Percentiles rank a stretch among this genome's conserved stretches.
Evolutionary conservation across 257 asterid species (phyloP).

Genomic region (Solanum sejunctum): DNA sequence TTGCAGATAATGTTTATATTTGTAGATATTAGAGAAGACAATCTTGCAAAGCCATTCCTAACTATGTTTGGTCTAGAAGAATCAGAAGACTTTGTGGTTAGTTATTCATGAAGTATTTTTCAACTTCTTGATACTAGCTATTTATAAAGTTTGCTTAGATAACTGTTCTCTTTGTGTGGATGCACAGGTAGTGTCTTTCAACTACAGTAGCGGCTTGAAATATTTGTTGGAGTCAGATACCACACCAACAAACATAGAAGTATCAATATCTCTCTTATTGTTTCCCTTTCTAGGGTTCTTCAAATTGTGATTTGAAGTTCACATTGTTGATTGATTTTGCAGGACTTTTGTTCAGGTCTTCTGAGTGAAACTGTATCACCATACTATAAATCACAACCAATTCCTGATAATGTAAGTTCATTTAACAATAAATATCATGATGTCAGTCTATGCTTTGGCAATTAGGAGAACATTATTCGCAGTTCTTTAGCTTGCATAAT

Average conservation of each 20-base stretch:
- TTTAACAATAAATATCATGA: background rate
- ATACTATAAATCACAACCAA: constrained; percentile 72
- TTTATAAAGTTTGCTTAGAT: background rate
- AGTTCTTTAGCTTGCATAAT: background rate
- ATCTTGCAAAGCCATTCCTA: constrained; percentile 87
- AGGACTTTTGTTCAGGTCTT: constrained; percentile 69
- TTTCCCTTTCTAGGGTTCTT: constrained; percentile 1
- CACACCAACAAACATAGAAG: constrained; percentile 52
- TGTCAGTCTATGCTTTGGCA: background rate
- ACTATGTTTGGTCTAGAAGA: constrained; percentile 87
- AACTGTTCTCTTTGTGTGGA: background rate
- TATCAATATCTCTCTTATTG: constrained; percentile 12
- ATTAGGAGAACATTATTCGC: background rate
- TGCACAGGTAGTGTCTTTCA: constrained; percentile 55
- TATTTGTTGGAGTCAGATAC: constrained; percentile 57
- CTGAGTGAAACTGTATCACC: constrained; percentile 40
- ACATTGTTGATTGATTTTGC: constrained; percentile 12
- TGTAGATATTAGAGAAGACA: constrained; percentile 64
- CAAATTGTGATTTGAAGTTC: background rate
- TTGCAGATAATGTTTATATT: constrained; percentile 72
- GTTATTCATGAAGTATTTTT: constrained; percentile 7
- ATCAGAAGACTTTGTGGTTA: constrained; percentile 40
- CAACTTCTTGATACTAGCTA: background rate
- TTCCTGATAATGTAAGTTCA: constrained; percentile 69
- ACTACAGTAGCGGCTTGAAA: constrained; percentile 49